These are phyloP conservation scores for Carpinus fangiana DNA, from an alignment of 306 rosid genomes.

Conservation along the genomic window DNA sequence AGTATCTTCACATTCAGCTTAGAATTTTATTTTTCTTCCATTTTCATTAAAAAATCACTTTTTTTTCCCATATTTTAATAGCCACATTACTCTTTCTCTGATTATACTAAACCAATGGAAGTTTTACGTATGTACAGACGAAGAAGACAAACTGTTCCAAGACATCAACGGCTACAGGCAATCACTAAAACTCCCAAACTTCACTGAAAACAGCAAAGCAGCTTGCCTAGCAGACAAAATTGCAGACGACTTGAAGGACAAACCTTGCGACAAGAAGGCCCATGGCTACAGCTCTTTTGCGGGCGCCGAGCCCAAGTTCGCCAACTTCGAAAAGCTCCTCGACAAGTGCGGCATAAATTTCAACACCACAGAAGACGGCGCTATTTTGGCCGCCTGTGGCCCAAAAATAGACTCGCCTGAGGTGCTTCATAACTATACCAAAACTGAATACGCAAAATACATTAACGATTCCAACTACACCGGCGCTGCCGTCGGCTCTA, in stretches of 20 bases:
- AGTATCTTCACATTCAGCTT: too few relatives aligned
- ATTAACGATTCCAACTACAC: not conserved
- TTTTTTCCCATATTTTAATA: too few relatives aligned
- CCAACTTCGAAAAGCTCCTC: not conserved
- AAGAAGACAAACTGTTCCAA: slow-evolving; percentile 1
- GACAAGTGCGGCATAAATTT: not conserved
- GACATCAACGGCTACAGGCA: slow-evolving; percentile 18
- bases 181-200: not conserved
- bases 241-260: slow-evolving; percentile 6
- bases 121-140: not conserved
- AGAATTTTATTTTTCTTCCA: too few relatives aligned
- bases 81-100: too few relatives aligned
- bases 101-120: too few relatives aligned
- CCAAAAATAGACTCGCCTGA: not conserved
- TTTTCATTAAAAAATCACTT: too few relatives aligned
- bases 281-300: not conserved
- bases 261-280: slow-evolving; percentile 8
- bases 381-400: not conserved
- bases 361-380: not conserved
- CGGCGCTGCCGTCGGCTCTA: not conserved
- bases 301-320: not conserved
- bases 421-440: not conserved
- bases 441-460: not conserved
- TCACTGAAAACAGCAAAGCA: not conserved
- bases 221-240: slow-evolving; percentile 25